Conservation (phyloP, 331 rosid species). For the Pyrus hybrid region DNA sequence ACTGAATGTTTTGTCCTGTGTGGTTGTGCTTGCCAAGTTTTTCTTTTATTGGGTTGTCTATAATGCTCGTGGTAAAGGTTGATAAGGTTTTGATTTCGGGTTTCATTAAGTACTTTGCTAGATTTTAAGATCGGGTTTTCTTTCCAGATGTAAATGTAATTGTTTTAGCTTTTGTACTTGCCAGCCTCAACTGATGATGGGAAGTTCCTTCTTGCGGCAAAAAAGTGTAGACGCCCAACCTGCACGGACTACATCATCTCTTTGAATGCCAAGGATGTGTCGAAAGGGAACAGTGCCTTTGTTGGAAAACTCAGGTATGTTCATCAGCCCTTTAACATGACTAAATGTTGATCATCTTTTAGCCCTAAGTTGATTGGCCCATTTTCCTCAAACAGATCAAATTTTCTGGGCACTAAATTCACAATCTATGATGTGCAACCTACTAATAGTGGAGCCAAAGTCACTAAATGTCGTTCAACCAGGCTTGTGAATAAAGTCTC, state of each 20-base stretch:
- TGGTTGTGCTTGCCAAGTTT: conserved; percentile 7
- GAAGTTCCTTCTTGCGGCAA: conserved; percentile 79
- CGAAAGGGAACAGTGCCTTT: conserved; percentile 72
- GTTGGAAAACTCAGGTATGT: conserved; percentile 77
- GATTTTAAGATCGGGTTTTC: background rate
- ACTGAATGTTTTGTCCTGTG: conserved; percentile 3
- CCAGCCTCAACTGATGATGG: conserved; percentile 75
- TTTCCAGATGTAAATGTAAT: background rate
- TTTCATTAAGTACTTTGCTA: background rate
- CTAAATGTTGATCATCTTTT: conserved; percentile 4
- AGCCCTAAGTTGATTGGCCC: conserved; percentile 1
- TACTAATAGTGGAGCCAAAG: conserved; percentile 50
- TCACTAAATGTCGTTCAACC: conserved; percentile 56
- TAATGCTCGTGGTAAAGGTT: background rate
- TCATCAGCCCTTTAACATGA: conserved; percentile 3
- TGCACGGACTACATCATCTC: conserved; percentile 76
- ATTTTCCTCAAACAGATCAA: conserved; percentile 44
- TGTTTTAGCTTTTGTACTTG: conserved; percentile 15
- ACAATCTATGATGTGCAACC: conserved; percentile 72
- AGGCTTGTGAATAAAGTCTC: conserved; percentile 65
- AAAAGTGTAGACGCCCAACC: conserved; percentile 66
- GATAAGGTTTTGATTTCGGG: background rate
- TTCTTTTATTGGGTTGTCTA: background rate
- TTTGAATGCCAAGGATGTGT: conserved; percentile 44
- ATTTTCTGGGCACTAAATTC: conserved; percentile 78